These are phyloP conservation scores for Pseudogymnoascus sp. DNA, from an alignment of 2,329 filamentous ascomycete genomes.

Conservation along the genomic window DNA sequence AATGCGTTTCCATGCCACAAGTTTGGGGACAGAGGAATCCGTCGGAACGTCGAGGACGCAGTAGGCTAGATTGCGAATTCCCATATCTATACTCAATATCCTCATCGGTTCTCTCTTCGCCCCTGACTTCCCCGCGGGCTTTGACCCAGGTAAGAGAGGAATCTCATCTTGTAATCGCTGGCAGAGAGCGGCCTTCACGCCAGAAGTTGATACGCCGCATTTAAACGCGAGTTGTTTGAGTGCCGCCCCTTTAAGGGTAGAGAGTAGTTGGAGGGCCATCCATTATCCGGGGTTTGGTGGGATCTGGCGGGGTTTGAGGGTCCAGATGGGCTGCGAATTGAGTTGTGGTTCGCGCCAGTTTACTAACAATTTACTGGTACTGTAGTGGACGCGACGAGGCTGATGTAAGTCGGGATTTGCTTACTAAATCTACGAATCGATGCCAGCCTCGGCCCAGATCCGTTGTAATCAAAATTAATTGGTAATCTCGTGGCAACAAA, in stretches of 20 bases:
- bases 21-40: constrained; percentile 19
- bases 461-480: background rate
- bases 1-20: constrained; percentile 37
- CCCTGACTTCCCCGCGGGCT: background rate
- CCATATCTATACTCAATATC: constrained; percentile 77
- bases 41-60: constrained; percentile 47
- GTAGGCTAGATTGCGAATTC: constrained; percentile 73
- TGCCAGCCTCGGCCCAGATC: background rate
- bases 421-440: background rate
- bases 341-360: background rate
- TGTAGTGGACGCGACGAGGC: background rate
- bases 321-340: background rate
- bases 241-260: constrained; percentile 43
- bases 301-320: background rate
- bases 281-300: constrained; percentile 20
- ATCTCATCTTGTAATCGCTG: constrained; percentile 43
- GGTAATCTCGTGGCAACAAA: constrained; percentile 2
- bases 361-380: background rate
- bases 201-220: constrained; percentile 53
- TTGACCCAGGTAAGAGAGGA: background rate
- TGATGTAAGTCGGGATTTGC: constrained; percentile 4
- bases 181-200: constrained; percentile 52
- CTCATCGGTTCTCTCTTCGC: constrained; percentile 32
- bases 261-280: constrained; percentile 28
- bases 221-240: constrained; percentile 54